Evolutionary conservation across 352 stramenopile species (phyloP).

Genomic region (Phytophthora brassicae): DNA sequence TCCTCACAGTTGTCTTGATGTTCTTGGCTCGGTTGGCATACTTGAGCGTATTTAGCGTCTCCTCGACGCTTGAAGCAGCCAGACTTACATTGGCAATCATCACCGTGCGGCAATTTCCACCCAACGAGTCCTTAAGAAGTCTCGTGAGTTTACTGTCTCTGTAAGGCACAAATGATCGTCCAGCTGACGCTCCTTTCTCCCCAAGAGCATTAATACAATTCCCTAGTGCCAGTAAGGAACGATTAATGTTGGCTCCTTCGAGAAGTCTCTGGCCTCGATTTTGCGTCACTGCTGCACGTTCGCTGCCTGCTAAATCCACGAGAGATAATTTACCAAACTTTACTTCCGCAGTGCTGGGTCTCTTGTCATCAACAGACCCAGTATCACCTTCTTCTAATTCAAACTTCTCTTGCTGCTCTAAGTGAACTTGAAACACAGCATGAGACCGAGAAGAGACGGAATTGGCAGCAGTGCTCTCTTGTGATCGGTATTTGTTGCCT

Average conservation of each 20-base stretch:
- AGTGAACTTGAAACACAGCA: conserved; percentile 84
- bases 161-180: conserved; percentile 83
- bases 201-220: conserved; percentile 94
- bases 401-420: conserved; percentile 68
- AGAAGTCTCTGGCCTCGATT: conserved; percentile 84
- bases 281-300: conserved; percentile 88
- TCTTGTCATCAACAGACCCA: background rate
- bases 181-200: conserved; percentile 53
- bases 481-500: conserved; percentile 86
- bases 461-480: conserved; percentile 90
- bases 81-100: conserved; percentile 93
- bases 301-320: conserved; percentile 91
- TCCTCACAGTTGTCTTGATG: conserved; percentile 90
- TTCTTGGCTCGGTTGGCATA: conserved; percentile 93
- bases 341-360: conserved; percentile 37
- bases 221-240: conserved; percentile 86
- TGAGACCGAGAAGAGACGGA: conserved; percentile 88
- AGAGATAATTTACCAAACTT: conserved; percentile 90
- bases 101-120: conserved; percentile 92
- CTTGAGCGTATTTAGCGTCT: conserved; percentile 94
- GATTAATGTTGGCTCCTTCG: conserved; percentile 94
- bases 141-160: conserved; percentile 89
- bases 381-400: conserved; percentile 16
- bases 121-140: conserved; percentile 89
- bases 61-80: conserved; percentile 80